These are phyloP conservation scores for Claviceps monticola DNA, from an alignment of 2,329 filamentous ascomycete species.

Conservation along the genomic window DNA sequence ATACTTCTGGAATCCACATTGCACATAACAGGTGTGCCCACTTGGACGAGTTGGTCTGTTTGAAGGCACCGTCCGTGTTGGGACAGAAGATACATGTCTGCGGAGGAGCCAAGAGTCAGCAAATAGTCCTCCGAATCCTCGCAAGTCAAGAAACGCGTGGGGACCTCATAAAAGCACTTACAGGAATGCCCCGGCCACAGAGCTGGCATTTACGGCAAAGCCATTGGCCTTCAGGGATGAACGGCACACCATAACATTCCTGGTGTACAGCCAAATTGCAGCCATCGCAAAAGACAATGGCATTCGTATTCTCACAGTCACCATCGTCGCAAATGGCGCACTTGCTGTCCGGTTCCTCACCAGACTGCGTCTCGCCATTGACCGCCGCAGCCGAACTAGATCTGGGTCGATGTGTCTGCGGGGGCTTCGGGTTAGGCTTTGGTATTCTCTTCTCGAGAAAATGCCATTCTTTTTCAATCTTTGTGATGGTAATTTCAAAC, in stretches of 20 bases:
- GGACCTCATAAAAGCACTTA: conserved; percentile 24
- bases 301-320: conserved; percentile 98
- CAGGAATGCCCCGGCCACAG: conserved; percentile 79
- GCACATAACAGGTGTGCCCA: conserved; percentile 95
- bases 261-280: conserved; percentile 97
- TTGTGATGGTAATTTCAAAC: conserved; percentile 96
- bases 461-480: conserved; percentile 98
- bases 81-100: conserved; percentile 96
- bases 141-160: no score
- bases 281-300: conserved; percentile 96
- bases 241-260: conserved; percentile 96
- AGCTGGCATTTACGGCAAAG: conserved; percentile 93
- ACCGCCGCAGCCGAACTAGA: conserved; percentile 92
- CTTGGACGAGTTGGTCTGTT: conserved; percentile 90
- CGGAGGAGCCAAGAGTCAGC: not conserved
- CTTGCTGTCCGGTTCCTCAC: conserved; percentile 93
- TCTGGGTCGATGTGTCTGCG: conserved; percentile 81
- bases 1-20: conserved; percentile 97
- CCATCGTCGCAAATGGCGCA: conserved; percentile 97
- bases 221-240: conserved; percentile 98
- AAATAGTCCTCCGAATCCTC: no score
- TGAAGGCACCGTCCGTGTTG: conserved; percentile 94
- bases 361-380: conserved; percentile 71
- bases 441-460: conserved; percentile 91
- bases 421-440: conserved; percentile 91